These are phyloP conservation scores for Zarea fungicola DNA, from an alignment of 2,329 filamentous ascomycete genomes.

Conservation along the genomic window DNA sequence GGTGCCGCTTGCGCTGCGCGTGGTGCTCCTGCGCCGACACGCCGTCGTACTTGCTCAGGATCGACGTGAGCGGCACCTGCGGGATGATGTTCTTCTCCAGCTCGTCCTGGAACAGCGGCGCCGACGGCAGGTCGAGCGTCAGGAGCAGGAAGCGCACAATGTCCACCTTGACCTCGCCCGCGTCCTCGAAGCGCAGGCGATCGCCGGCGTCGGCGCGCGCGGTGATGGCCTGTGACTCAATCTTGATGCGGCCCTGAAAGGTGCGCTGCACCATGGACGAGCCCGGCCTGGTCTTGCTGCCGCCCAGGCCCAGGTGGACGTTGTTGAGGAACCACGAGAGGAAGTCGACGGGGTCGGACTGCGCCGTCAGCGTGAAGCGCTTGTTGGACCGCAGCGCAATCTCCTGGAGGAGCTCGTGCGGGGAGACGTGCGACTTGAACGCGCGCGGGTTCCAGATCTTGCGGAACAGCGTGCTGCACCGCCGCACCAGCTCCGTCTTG, in stretches of 20 bases:
- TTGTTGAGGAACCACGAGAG: slow-evolving; percentile 97
- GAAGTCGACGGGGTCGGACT: slow-evolving; percentile 95
- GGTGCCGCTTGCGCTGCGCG: slow-evolving; percentile 81
- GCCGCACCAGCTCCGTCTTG: slow-evolving; percentile 73
- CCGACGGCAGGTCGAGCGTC: slow-evolving; percentile 85
- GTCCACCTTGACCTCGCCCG: slow-evolving; percentile 72
- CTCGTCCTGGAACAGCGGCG: slow-evolving; percentile 94
- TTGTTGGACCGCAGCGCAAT: slow-evolving; percentile 86
- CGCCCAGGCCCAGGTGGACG: slow-evolving; percentile 84
- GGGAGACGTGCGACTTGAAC: slow-evolving; percentile 94
- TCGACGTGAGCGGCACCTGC: slow-evolving; percentile 74
- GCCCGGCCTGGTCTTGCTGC: slow-evolving; percentile 78
- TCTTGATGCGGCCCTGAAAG: slow-evolving; percentile 87
- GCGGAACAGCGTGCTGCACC: slow-evolving; percentile 82
- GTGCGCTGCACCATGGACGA: slow-evolving; percentile 85
- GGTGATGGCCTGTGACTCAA: slow-evolving; percentile 91
- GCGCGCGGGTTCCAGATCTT: slow-evolving; percentile 98
- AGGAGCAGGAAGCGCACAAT: slow-evolving; percentile 81
- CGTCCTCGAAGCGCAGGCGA: slow-evolving; percentile 87
- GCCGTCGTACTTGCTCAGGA: slow-evolving; percentile 92
- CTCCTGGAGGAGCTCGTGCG: slow-evolving; percentile 94
- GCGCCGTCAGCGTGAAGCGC: slow-evolving; percentile 81
- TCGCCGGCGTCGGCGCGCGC: slow-evolving; percentile 84
- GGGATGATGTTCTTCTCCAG: slow-evolving; percentile 95
- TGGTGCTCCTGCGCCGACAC: slow-evolving; percentile 80